Evolutionary conservation across 345 rosid genomes (phyloP).

Genomic region (Camelina neglecta): DNA sequence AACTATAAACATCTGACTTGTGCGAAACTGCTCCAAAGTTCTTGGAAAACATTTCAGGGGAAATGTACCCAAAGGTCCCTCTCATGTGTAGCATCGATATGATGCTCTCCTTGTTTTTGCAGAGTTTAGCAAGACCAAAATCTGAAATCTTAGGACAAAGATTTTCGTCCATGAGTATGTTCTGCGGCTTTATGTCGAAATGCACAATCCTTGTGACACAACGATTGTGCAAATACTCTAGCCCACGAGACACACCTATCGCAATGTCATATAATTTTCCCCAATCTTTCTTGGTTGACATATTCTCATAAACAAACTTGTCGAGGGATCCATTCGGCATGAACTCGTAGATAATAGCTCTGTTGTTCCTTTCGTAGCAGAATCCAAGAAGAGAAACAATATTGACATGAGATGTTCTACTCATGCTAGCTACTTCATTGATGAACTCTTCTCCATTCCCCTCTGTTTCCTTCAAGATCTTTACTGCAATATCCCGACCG

Average conservation of each 20-base stretch:
- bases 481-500: constrained; percentile 32
- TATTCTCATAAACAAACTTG: constrained; percentile 22
- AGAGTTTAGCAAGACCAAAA: constrained; percentile 56
- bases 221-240: constrained; percentile 55
- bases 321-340: constrained; percentile 53
- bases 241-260: constrained; percentile 48
- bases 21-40: constrained; percentile 46
- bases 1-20: constrained; percentile 56
- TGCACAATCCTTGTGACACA: constrained; percentile 56
- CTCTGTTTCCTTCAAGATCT: constrained; percentile 30
- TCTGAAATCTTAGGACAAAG: constrained; percentile 52
- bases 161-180: constrained; percentile 46
- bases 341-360: constrained; percentile 50
- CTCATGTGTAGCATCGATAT: constrained; percentile 44
- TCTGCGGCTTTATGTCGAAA: constrained; percentile 59
- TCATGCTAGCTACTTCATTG: constrained; percentile 57
- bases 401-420: constrained; percentile 56
- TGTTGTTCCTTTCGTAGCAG: constrained; percentile 44
- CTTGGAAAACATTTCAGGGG: constrained; percentile 47
- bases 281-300: background rate
- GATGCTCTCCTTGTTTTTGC: constrained; percentile 42
- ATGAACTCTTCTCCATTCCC: constrained; percentile 50
- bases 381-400: constrained; percentile 50
- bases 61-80: constrained; percentile 56
- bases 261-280: constrained; percentile 42